phyloP scores from a whole-genome alignment of 208 protist genomes.

The Wallacemonas sp. region DNA sequence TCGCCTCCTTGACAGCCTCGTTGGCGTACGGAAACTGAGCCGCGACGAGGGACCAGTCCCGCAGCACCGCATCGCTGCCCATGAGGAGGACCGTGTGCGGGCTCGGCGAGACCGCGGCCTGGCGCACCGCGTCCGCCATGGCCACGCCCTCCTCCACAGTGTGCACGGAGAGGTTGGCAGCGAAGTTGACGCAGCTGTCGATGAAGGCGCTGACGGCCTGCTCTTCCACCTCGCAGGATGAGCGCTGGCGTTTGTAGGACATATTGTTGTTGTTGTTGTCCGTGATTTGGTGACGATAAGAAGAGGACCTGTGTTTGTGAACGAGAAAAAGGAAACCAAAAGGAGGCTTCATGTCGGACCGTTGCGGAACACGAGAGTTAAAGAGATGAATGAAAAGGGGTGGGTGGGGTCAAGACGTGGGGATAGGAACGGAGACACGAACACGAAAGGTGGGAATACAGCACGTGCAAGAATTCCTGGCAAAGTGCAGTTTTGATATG shows the following conservation, averaged over 20 bases:
- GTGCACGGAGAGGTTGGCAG: conserved; percentile 56
- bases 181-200: conserved; percentile 60
- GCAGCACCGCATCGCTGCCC: conserved; percentile 36
- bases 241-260: conserved; percentile 56
- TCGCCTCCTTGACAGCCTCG: conserved; percentile 11
- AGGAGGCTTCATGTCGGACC: no score
- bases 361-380: conserved; percentile 8
- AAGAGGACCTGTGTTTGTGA: neutral
- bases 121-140: conserved; percentile 20
- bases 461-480: no score
- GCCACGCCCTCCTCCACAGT: conserved; percentile 22
- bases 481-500: no score
- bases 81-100: conserved; percentile 52
- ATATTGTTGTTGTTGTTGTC: conserved; percentile 3
- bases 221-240: conserved; percentile 47
- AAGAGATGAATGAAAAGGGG: neutral
- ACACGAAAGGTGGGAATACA: no score
- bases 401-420: neutral
- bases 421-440: conserved; percentile 8
- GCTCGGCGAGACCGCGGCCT: neutral
- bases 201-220: conserved; percentile 55
- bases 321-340: neutral
- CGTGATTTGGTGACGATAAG: neutral
- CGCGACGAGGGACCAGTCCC: conserved; percentile 12
- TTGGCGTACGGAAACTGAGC: conserved; percentile 4